Percentiles rank a stretch among this genome's conserved stretches.
Evolutionary conservation across 371 early-diverging fungal species (phyloP).

Genomic region (Mortierella sp.): DNA sequence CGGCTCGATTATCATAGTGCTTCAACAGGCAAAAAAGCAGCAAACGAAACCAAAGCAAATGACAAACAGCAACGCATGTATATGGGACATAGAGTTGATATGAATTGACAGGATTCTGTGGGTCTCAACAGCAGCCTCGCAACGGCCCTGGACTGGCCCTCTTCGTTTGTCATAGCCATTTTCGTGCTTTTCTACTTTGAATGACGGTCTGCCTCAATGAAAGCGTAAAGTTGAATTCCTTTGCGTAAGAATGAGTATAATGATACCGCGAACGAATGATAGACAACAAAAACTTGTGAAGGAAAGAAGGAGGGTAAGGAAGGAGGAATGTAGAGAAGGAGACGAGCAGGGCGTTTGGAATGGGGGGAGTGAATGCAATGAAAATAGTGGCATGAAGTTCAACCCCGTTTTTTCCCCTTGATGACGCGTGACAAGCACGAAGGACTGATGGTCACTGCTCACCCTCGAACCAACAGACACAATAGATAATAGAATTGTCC

Average conservation of each 20-base stretch:
- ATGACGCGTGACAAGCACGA: not conserved
- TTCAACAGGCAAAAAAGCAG: not conserved
- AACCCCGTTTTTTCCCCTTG: too few species aligned
- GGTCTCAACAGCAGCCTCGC: slow-evolving; percentile 49
- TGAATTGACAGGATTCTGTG: slow-evolving; percentile 54
- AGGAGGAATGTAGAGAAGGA: not conserved
- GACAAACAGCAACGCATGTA: not conserved
- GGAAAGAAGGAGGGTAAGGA: not conserved
- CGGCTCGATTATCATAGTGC: too few species aligned
- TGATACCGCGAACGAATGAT: not conserved
- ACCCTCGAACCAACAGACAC: too few species aligned
- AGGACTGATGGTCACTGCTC: too few species aligned
- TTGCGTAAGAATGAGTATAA: not conserved
- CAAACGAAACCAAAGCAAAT: not conserved
- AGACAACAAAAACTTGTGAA: not conserved
- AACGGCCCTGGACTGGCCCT: slow-evolving; percentile 55
- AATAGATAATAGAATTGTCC: too few species aligned
- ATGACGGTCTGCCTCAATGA: not conserved
- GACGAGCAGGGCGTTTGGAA: not conserved
- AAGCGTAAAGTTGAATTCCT: not conserved
- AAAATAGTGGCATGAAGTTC: too few species aligned
- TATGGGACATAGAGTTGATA: slow-evolving; percentile 43
- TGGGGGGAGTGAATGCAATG: too few species aligned
- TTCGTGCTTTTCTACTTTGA: not conserved
- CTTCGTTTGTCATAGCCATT: slow-evolving; percentile 27